phyloP scores from a whole-genome alignment of 192 early-diverging fungal genomes.

The Lobosporangium transversale region DNA sequence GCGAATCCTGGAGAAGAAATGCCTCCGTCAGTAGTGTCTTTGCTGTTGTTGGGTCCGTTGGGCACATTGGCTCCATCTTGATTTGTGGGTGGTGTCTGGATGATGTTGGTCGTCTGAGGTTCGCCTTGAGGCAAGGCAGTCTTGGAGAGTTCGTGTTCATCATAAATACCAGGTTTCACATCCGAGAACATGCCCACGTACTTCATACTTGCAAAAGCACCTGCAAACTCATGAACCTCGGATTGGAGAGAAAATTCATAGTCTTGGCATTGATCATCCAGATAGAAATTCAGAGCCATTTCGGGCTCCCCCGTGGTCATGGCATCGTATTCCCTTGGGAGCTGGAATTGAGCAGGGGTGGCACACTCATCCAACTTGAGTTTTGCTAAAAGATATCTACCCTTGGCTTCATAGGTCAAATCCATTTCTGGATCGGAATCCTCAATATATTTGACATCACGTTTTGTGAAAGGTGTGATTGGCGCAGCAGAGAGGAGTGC shows the following conservation, averaged over 20 bases:
- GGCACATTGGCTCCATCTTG: not conserved
- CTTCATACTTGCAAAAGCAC: slow-evolving; percentile 19
- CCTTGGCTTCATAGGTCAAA: slow-evolving; percentile 13
- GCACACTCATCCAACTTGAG: slow-evolving; percentile 26
- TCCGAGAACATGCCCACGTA: slow-evolving; percentile 32
- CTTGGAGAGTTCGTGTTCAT: slow-evolving; percentile 24
- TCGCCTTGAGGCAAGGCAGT: slow-evolving; percentile 10
- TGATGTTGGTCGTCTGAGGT: not conserved
- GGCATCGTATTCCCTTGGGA: slow-evolving; percentile 6
- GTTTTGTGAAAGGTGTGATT: slow-evolving; percentile 5
- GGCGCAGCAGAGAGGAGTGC: slow-evolving; percentile 18
- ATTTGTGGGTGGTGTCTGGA: not conserved
- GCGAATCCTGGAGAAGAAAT: slow-evolving; percentile 15
- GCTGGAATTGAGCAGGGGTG: not conserved
- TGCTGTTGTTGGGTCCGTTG: not conserved
- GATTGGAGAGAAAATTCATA: slow-evolving; percentile 38
- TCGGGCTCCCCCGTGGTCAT: slow-evolving; percentile 3
- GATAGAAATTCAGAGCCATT: slow-evolving; percentile 33
- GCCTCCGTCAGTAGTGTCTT: not conserved
- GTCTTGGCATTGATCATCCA: slow-evolving; percentile 40
- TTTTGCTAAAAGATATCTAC: not conserved
- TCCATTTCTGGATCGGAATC: slow-evolving; percentile 6
- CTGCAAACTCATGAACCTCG: slow-evolving; percentile 7
- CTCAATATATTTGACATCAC: slow-evolving; percentile 9
- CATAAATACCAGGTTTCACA: slow-evolving; percentile 35